Conservation (phyloP, 805 yeast genomes). For the Zygosaccharomyces bailii region DNA sequence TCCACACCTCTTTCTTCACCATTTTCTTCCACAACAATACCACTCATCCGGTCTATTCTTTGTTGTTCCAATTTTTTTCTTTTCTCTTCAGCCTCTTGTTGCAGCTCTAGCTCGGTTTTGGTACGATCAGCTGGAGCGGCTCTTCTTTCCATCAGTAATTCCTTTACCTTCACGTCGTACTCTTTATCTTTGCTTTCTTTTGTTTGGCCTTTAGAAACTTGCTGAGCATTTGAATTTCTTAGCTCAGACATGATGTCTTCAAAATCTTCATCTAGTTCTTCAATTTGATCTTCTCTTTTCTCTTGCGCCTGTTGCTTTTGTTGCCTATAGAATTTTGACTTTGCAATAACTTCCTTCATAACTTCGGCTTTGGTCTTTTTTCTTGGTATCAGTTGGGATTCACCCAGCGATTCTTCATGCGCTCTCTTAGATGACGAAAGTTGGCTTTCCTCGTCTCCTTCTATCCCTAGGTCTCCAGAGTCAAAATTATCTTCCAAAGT, state of each 20-base stretch:
- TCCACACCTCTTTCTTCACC: conserved; percentile 54
- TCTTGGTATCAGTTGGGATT: conserved; percentile 42
- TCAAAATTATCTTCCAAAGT: conserved; percentile 55
- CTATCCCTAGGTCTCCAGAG: conserved; percentile 43
- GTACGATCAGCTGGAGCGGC: conserved; percentile 81
- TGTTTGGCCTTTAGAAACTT: conserved; percentile 30
- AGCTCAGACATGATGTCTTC: conserved; percentile 64
- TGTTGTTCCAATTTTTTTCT: conserved; percentile 62
- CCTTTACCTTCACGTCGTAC: conserved; percentile 65
- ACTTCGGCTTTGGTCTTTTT: conserved; percentile 80
- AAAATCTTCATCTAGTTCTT: conserved; percentile 69
- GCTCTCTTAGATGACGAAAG: conserved; percentile 26
- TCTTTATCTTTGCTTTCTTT: conserved; percentile 41
- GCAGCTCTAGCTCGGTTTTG: conserved; percentile 69
- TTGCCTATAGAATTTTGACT: conserved; percentile 71
- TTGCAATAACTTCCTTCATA: conserved; percentile 80
- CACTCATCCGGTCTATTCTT: conserved; percentile 71
- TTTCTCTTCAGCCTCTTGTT: conserved; percentile 56
- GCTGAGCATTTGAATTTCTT: conserved; percentile 23
- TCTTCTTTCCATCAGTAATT: conserved; percentile 64
- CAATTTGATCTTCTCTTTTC: conserved; percentile 55
- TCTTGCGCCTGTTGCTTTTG: conserved; percentile 69
- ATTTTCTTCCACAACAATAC: conserved; percentile 46
- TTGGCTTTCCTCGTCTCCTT: conserved; percentile 37
- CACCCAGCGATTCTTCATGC: conserved; percentile 40